These are phyloP conservation scores for Hanseniaspora meyeri DNA, from an alignment of 805 yeast species.

Conservation along the genomic window DNA sequence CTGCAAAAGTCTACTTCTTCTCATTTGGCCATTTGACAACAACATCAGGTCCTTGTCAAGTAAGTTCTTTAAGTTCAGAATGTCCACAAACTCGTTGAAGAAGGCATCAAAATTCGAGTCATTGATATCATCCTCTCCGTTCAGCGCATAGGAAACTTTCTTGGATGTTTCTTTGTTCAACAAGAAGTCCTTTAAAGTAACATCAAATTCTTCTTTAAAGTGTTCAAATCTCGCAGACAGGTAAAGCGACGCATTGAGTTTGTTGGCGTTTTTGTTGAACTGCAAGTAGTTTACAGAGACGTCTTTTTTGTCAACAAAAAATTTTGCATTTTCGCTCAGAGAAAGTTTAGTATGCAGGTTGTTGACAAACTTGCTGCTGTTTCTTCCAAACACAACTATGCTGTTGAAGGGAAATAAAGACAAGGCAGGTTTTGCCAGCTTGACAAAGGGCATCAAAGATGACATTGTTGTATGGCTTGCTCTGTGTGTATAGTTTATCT, in stretches of 20 bases:
- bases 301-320: neutral
- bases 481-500: neutral
- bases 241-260: conserved; percentile 40
- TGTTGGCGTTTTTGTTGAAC: conserved; percentile 9
- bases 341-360: neutral
- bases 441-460: neutral
- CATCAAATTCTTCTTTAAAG: conserved; percentile 74
- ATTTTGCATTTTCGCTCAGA: neutral
- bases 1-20: conserved; percentile 78
- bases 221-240: conserved; percentile 81
- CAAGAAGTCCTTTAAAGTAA: conserved; percentile 1
- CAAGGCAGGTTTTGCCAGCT: neutral
- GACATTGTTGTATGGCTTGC: neutral
- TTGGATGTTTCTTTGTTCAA: conserved; percentile 4
- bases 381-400: conserved; percentile 2
- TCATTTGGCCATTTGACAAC: conserved; percentile 83
- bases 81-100: conserved; percentile 34
- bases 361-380: neutral
- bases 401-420: neutral
- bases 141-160: neutral
- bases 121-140: conserved; percentile 15
- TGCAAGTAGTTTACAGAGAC: conserved; percentile 1
- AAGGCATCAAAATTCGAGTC: conserved; percentile 26
- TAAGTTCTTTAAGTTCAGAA: conserved; percentile 44
- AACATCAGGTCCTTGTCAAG: conserved; percentile 71